These are phyloP conservation scores for Phytophthora pistaciae DNA, from an alignment of 352 stramenopile genomes.

Conservation along the genomic window DNA sequence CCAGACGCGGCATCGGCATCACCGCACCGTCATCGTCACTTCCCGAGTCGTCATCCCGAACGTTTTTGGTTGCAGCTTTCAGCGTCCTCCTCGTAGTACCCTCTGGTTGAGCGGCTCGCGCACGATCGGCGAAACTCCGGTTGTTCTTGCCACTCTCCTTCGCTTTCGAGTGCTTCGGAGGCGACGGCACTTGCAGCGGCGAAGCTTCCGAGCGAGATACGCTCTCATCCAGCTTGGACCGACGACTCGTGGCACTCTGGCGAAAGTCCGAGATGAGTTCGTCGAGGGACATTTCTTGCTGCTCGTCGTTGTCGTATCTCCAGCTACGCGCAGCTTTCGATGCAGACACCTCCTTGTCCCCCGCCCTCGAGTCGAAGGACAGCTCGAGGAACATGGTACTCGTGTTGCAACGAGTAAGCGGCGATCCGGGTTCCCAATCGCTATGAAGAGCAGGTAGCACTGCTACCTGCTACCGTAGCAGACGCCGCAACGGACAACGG, in stretches of 20 bases:
- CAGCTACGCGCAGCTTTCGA: conserved; percentile 7
- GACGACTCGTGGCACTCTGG: conserved; percentile 36
- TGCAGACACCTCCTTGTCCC: conserved; percentile 6
- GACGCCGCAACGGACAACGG: neutral
- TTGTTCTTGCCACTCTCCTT: conserved; percentile 11
- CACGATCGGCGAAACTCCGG: conserved; percentile 10
- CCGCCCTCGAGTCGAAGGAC: conserved; percentile 34
- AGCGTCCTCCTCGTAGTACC: neutral
- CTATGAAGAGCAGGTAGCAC: neutral
- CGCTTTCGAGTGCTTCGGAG: conserved; percentile 23
- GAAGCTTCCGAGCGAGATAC: conserved; percentile 5
- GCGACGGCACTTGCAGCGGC: conserved; percentile 5
- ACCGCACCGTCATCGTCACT: conserved; percentile 30
- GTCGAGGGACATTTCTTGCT: conserved; percentile 47
- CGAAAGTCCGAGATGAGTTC: conserved; percentile 61
- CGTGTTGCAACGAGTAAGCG: neutral
- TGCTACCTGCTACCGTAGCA: too few relatives aligned
- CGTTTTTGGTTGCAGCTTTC: neutral
- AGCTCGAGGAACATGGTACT: conserved; percentile 39
- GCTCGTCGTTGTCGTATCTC: conserved; percentile 15
- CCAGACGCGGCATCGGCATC: conserved; percentile 61
- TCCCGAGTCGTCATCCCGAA: conserved; percentile 1
- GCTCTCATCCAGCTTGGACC: conserved; percentile 1
- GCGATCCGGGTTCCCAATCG: neutral
- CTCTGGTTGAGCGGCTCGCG: neutral